Evolutionary conservation across 2,329 filamentous ascomycete genomes (phyloP), one percentile per base, ranked within the genome.

Genomic region (Scedosporium aurantiacum): DNA sequence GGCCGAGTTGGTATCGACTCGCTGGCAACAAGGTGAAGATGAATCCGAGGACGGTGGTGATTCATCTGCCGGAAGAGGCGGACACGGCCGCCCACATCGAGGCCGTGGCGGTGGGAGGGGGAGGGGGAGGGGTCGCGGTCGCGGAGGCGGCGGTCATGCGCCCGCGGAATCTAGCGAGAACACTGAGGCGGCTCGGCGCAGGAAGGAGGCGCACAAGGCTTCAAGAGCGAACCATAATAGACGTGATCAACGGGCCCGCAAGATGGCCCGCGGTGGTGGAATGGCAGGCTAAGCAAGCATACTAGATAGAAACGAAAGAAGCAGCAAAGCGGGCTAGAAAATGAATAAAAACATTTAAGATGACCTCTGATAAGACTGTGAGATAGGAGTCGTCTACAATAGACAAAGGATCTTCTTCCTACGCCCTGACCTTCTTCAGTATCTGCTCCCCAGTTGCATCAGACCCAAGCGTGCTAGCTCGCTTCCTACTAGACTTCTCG

Each of bases 171-270:
- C 84, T 5, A 87, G 90, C n/a, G 84, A 84, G 66, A 82, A 81
- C n/a, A 91, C 88, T 0, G 85, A 91, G 66, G 75, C 78, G 60
- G 87, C 89, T 8, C 81, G 91, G 66, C 81, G 86, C 67, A 81
- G 82, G 64, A 96, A 96, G 70, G 92, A 96, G 70, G 85, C 88
- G 27, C 89, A 86, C 66, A 96, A 96, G 72, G 81, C 86, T 2
- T 89, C 88, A 23, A 79, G 88, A 63, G 91, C 90, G 37, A 96
- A 96, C 70, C 91, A 96, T 71, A 94, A 91, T 72, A 83, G 92
- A 27, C 82, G 91, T 58, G 89, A 95, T 69, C 81, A 81, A 63
- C 76, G 83, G 41, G 83, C 84, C 12, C 84, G 74, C 68, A 88
- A 88, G 74, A 85, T 87, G 82, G 82, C 81, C 14, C 78, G 83